Conservation (phyloP, 2,329 filamentous ascomycete genomes). For the Clarireedia hainanense region DNA sequence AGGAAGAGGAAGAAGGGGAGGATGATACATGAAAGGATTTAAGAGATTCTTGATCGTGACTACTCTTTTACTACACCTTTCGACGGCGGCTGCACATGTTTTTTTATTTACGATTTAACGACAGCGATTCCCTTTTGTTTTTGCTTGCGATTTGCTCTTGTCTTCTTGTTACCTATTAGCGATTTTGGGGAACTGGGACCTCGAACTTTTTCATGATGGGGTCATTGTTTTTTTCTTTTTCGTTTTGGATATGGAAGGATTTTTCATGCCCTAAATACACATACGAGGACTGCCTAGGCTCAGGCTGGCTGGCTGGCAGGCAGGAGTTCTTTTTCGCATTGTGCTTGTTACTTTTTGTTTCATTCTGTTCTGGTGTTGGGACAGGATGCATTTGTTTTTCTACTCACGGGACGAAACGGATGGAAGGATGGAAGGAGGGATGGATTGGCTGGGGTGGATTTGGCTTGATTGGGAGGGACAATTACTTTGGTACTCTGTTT, state of each 20-base stretch:
- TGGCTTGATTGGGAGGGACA: neutral
- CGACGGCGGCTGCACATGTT: slow-evolving; percentile 9
- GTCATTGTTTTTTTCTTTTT: neutral
- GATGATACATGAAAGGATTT: slow-evolving; percentile 19
- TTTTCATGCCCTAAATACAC: slow-evolving; percentile 4
- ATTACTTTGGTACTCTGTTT: neutral
- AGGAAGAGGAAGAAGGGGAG: slow-evolving; percentile 29
- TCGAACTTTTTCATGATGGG: slow-evolving; percentile 1
- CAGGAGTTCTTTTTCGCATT: slow-evolving; percentile 6
- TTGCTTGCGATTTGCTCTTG: slow-evolving; percentile 13
- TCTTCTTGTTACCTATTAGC: slow-evolving; percentile 17
- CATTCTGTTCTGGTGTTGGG: neutral
- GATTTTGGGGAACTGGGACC: slow-evolving; percentile 1
- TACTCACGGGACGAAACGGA: slow-evolving; percentile 1
- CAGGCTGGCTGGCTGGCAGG: neutral
- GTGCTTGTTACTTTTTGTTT: slow-evolving; percentile 1
- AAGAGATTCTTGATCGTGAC: slow-evolving; percentile 8
- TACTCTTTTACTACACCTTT: neutral
- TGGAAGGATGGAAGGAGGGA: neutral
- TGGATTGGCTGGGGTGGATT: neutral
- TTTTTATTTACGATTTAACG: slow-evolving; percentile 25
- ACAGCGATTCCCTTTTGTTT: slow-evolving; percentile 20
- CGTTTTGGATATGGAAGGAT: slow-evolving; percentile 7
- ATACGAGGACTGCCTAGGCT: slow-evolving; percentile 3
- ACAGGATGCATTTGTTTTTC: slow-evolving; percentile 5